These are phyloP conservation scores for Waltiozyma sp. DNA, from an alignment of 1,139 yeast species.

Conservation along the genomic window DNA sequence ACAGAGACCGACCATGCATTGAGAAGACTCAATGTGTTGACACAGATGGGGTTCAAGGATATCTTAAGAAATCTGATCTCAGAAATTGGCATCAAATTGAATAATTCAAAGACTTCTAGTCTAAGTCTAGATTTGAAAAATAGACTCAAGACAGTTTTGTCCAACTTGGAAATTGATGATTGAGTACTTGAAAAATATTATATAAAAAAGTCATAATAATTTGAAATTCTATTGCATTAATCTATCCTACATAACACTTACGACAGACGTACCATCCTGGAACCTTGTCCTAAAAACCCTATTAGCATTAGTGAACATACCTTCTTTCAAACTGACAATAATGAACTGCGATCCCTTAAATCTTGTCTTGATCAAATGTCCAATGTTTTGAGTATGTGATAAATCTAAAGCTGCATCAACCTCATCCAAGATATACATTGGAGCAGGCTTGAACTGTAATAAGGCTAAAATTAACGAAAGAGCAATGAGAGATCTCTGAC, in stretches of 20 bases:
- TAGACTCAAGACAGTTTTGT: slow-evolving; percentile 36
- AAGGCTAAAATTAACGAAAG: slow-evolving; percentile 82
- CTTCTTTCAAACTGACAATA: slow-evolving; percentile 93
- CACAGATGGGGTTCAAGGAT: slow-evolving; percentile 9
- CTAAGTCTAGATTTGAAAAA: slow-evolving; percentile 33
- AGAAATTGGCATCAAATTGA: slow-evolving; percentile 17
- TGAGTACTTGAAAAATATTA: no score
- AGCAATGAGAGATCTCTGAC: slow-evolving; percentile 91
- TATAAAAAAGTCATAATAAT: no score
- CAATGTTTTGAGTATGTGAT: slow-evolving; percentile 95
- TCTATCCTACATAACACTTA: slow-evolving; percentile 32
- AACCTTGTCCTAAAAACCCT: slow-evolving; percentile 87
- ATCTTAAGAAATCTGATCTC: slow-evolving; percentile 24
- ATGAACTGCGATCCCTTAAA: slow-evolving; percentile 94
- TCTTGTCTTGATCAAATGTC: slow-evolving; percentile 87
- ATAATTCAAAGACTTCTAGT: not conserved
- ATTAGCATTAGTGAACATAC: slow-evolving; percentile 96
- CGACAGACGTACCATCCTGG: slow-evolving; percentile 95
- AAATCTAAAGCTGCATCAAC: slow-evolving; percentile 97
- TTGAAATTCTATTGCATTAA: no score
- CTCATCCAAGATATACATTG: slow-evolving; percentile 94
- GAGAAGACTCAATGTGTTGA: slow-evolving; percentile 8
- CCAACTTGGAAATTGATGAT: slow-evolving; percentile 9
- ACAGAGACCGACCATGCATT: slow-evolving; percentile 3
- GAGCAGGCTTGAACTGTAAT: slow-evolving; percentile 92